Percentiles rank a stretch among this genome's conserved stretches.
Conservation (phyloP, 2,329 filamentous ascomycete species). For the Fusarium algeriense region DNA sequence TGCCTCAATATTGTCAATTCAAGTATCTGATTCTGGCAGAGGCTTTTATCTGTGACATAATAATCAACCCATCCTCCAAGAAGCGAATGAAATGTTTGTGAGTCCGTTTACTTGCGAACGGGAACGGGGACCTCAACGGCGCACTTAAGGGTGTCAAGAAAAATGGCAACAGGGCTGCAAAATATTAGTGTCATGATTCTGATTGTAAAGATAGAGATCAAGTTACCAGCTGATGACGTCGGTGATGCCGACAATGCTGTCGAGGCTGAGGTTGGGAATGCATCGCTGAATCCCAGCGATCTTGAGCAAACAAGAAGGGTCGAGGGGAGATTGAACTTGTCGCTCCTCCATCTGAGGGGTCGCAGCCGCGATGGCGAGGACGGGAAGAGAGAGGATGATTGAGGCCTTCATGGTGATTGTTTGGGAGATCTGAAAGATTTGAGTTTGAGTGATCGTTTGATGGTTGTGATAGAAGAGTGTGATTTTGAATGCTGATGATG, state of each 20-base stretch:
- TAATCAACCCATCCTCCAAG: not conserved
- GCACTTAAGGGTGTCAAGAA: rapidly evolving
- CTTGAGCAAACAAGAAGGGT: rapidly evolving
- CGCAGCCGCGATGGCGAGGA: not conserved
- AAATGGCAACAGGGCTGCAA: rapidly evolving
- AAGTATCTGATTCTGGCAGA: not conserved
- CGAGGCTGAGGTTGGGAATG: rapidly evolving
- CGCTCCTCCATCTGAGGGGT: not conserved
- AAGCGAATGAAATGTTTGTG: not conserved
- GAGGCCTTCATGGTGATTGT: constrained; percentile 1
- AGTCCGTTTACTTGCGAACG: not conserved
- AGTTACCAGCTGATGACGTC: not conserved
- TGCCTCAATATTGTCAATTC: constrained; percentile 5
- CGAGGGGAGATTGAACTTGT: not conserved
- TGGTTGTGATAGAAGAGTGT: not conserved
- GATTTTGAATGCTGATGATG: constrained; percentile 12
- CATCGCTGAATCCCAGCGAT: rapidly evolving
- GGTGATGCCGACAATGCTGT: rapidly evolving
- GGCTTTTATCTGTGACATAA: not conserved
- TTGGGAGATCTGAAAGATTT: not conserved
- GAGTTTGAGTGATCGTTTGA: not conserved
- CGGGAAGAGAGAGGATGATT: not conserved
- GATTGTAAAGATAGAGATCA: too few species aligned
- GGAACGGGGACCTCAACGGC: not conserved
- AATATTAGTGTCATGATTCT: not conserved